Evolutionary conservation across 495 filamentous ascomycete species (phyloP).

Genomic region (Massariosphaeria phaeospora): DNA sequence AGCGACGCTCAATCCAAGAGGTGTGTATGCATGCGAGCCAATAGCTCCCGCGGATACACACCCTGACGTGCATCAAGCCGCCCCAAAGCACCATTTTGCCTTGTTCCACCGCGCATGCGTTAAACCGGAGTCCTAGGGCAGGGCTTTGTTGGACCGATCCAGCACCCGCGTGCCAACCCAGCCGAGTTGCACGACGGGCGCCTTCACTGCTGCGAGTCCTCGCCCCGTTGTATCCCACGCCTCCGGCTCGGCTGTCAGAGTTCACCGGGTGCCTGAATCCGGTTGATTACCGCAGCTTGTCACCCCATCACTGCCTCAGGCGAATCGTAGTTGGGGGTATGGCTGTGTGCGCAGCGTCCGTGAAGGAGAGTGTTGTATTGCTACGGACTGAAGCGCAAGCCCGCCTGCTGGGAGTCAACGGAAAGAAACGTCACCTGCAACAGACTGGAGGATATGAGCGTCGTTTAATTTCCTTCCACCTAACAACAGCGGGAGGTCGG

Average conservation of each 20-base stretch:
- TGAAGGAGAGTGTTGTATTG: constrained; percentile 34
- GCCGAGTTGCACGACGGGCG: constrained; percentile 24
- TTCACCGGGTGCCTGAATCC: constrained; percentile 12
- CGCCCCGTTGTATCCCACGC: constrained; percentile 30
- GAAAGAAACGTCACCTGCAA: constrained; percentile 6
- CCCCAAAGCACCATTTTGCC: constrained; percentile 26
- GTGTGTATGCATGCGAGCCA: constrained; percentile 15
- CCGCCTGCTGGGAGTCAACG: constrained; percentile 12
- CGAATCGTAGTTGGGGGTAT: constrained; percentile 29
- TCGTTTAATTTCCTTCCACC: constrained; percentile 1
- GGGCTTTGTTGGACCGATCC: constrained; percentile 29
- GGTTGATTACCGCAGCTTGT: background rate
- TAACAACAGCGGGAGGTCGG: too few relatives aligned
- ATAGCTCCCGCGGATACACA: constrained; percentile 25
- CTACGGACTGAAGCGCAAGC: constrained; percentile 32
- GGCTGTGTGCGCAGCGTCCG: constrained; percentile 4
- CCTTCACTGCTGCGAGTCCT: constrained; percentile 32
- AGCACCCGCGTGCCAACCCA: constrained; percentile 17
- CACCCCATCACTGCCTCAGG: constrained; percentile 30
- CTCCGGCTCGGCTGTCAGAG: constrained; percentile 26
- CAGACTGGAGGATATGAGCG: too few relatives aligned
- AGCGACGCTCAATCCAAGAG: constrained; percentile 32
- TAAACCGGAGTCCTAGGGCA: constrained; percentile 31
- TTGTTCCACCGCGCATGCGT: constrained; percentile 28
- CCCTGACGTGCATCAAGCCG: constrained; percentile 32